These are phyloP conservation scores for Cephalotrichum gorgonifer DNA, from an alignment of 2,329 filamentous ascomycete genomes.

Conservation along the genomic window DNA sequence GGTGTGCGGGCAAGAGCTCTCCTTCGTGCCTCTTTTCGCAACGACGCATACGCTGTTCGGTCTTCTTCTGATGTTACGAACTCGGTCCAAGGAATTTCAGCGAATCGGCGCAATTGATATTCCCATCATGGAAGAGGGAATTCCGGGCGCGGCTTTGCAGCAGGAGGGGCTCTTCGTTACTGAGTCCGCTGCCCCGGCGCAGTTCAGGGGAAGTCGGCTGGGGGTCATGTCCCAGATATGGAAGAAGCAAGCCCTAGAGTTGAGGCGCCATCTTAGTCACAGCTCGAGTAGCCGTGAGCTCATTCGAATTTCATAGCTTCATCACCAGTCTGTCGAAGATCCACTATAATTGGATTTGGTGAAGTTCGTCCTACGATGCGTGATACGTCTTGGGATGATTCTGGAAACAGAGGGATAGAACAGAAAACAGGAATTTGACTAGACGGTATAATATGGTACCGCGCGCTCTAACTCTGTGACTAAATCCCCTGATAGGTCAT, in stretches of 20 bases:
- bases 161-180: neutral
- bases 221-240: neutral
- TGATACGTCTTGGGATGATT: too few species aligned
- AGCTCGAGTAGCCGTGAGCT: too few species aligned
- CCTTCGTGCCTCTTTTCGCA: neutral
- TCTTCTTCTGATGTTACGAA: neutral
- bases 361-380: too few species aligned
- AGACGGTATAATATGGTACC: too few species aligned
- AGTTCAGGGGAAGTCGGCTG: neutral
- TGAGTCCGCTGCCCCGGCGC: neutral
- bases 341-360: too few species aligned
- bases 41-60: neutral
- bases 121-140: neutral
- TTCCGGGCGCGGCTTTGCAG: neutral
- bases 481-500: too few species aligned
- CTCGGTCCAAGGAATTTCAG: neutral
- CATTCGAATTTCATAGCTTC: too few species aligned
- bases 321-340: too few species aligned
- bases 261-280: neutral
- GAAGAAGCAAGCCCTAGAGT: neutral
- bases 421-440: too few species aligned
- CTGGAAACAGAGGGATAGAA: too few species aligned
- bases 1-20: neutral
- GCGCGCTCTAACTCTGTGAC: too few species aligned
- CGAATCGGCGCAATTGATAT: neutral